Conservation (phyloP, 805 yeast genomes). For the Kodamaea lidongshanica region DNA sequence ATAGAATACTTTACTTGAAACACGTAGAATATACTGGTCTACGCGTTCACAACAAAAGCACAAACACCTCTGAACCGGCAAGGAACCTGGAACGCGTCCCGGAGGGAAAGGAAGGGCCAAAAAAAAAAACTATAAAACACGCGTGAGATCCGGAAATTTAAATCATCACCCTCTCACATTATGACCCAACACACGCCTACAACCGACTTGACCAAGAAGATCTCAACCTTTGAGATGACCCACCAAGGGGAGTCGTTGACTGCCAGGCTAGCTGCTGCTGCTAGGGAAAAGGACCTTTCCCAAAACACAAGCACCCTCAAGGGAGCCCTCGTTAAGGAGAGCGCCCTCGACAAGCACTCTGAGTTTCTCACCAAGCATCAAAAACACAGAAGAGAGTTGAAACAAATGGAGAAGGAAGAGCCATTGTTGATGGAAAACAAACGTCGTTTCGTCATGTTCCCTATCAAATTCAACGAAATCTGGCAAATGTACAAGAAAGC, state of each 20-base stretch:
- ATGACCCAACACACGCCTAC: conserved; percentile 63
- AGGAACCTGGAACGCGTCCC: not conserved
- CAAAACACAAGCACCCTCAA: conserved; percentile 17
- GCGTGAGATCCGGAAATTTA: not conserved
- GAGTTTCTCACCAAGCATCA: conserved; percentile 55
- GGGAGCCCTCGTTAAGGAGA: conserved; percentile 17
- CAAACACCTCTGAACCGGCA: no score
- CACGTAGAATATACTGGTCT: no score
- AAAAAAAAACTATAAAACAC: not conserved
- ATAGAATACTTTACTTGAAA: no score
- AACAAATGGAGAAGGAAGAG: conserved; percentile 77
- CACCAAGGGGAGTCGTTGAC: conserved; percentile 33
- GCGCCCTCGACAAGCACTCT: conserved; percentile 39
- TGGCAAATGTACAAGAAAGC: conserved; percentile 99
- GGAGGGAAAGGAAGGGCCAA: not conserved
- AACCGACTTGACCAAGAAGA: conserved; percentile 41
- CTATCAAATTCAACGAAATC: conserved; percentile 93
- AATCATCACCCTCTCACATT: conserved; percentile 1
- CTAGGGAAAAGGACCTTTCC: conserved; percentile 28
- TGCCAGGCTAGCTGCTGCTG: conserved; percentile 39
- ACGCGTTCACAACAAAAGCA: no score
- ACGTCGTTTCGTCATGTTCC: conserved; percentile 87
- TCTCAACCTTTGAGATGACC: conserved; percentile 34
- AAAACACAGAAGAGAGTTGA: conserved; percentile 66
- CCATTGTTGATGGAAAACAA: conserved; percentile 82